Evolutionary conservation across 441 rosid genomes (phyloP).

Genomic region (Populus hybrid): DNA sequence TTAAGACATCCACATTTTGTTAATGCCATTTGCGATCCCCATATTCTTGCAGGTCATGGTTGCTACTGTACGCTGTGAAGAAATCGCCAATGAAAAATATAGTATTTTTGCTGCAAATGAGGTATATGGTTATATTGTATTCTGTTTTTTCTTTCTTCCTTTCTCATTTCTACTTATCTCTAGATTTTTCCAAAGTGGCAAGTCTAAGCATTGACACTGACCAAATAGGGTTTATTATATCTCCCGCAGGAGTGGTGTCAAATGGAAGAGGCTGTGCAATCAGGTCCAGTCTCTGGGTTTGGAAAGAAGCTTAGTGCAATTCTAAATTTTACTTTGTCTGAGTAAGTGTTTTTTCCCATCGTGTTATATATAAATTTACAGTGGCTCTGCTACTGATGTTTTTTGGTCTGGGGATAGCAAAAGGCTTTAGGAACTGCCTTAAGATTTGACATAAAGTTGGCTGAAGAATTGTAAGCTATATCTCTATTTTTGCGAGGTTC

Average conservation of each 20-base stretch:
- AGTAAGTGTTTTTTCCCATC: slow-evolving; percentile 43
- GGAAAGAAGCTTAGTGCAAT: slow-evolving; percentile 83
- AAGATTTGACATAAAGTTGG: background rate
- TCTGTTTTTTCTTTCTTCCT: background rate
- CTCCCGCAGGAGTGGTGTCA: slow-evolving; percentile 66
- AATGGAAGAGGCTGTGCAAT: slow-evolving; percentile 74
- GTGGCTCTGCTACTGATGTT: background rate
- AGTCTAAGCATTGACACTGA: background rate
- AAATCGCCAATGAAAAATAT: slow-evolving; percentile 84
- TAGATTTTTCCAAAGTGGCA: background rate
- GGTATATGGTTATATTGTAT: slow-evolving; percentile 37
- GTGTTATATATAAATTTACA: background rate
- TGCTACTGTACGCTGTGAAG: slow-evolving; percentile 99
- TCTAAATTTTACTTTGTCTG: slow-evolving; percentile 54
- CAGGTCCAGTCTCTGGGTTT: slow-evolving; percentile 70
- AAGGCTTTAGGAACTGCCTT: background rate
- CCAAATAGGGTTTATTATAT: slow-evolving; percentile 12
- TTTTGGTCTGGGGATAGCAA: background rate
- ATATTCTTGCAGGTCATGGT: slow-evolving; percentile 84
- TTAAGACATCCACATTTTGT: slow-evolving; percentile 1
- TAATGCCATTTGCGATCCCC: background rate
- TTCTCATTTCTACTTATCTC: slow-evolving; percentile 4
- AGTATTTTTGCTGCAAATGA: slow-evolving; percentile 61
- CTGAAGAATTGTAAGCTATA: background rate
- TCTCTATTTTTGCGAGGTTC: background rate